Evolutionary conservation across 192 early-diverging fungal species (phyloP), one percentile per base, ranked within the genome.

Genomic region (Rhizophagus prolifer): DNA sequence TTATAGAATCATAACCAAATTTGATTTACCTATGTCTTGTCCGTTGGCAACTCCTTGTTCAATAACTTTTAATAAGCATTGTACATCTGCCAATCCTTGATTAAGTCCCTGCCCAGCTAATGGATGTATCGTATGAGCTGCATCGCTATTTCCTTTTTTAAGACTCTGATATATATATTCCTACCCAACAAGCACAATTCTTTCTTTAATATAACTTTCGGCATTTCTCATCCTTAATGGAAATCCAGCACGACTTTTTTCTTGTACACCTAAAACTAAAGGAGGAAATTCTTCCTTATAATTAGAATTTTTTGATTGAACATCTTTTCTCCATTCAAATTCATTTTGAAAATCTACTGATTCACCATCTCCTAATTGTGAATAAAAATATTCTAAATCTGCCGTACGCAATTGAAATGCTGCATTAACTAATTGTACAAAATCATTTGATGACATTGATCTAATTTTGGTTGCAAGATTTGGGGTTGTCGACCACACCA

Each of bases 21-120:
- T 30, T 8, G 70, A 60, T n/a, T n/a, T n/a, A 89, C 91, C 96
- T 59, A 96, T 87, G 79, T 99, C 96, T 66, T 91, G 87, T 25
- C 97, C 97, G 0, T 86, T 86, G 5, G 78, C 72, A 19, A 91
- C 79, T 2, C 92, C 95, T 25, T 86, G 79, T 60, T 86, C 86
- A 31, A 99, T 79, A 8, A 91, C 83, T 23, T 83, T 77, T 0
- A 88, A 81, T 23, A 99, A 82, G 50, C 87, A 84, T 78, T 92
- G 86, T 0, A 94, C 93, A 82, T 99, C 97, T 19, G 89, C 86
- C 5, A 99, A 79, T 3, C 96, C 97, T 81, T 97, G 89, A 82
- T 99, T 99, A 31, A 99, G 84, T 13, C 97, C 97, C 84, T 97
- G 97, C 7, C 97, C 97, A 10, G 96, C 97, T 72, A 98, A 87